These are phyloP conservation scores for Auricularia auricula-judae DNA, from an alignment of 768 basidiomycete genomes.

Conservation along the genomic window DNA sequence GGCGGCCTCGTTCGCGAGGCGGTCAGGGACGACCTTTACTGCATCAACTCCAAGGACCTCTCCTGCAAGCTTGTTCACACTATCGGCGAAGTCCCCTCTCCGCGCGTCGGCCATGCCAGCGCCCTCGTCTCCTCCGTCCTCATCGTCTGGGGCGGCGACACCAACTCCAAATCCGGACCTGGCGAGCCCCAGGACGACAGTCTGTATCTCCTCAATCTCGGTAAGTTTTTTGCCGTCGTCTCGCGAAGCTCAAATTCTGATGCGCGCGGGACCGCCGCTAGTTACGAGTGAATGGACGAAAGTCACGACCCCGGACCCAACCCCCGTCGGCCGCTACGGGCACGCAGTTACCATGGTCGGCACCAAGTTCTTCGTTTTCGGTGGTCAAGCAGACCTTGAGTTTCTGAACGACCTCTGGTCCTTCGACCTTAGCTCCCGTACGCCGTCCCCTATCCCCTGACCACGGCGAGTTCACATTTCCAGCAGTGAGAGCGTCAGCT, in stretches of 20 bases:
- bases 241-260: not conserved
- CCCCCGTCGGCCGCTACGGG: slow-evolving; percentile 86
- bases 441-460: slow-evolving; percentile 19
- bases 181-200: slow-evolving; percentile 83
- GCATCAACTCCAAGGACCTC: slow-evolving; percentile 72
- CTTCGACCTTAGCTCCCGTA: slow-evolving; percentile 91
- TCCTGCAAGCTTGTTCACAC: slow-evolving; percentile 78
- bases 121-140: slow-evolving; percentile 93
- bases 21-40: slow-evolving; percentile 86
- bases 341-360: slow-evolving; percentile 91
- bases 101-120: slow-evolving; percentile 92
- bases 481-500: slow-evolving; percentile 67
- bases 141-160: slow-evolving; percentile 98
- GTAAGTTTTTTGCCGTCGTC: slow-evolving; percentile 35
- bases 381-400: slow-evolving; percentile 90
- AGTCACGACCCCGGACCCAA: slow-evolving; percentile 62
- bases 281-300: slow-evolving; percentile 94
- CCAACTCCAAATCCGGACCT: slow-evolving; percentile 48
- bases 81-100: slow-evolving; percentile 74
- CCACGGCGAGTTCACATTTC: not conserved
- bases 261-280: slow-evolving; percentile 19
- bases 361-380: slow-evolving; percentile 88
- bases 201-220: slow-evolving; percentile 86
- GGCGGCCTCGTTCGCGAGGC: slow-evolving; percentile 90
- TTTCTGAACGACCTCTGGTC: slow-evolving; percentile 94